phyloP scores from a whole-genome alignment of 1,139 yeast species.

The Hemisphaericaspora lyxosophila region DNA sequence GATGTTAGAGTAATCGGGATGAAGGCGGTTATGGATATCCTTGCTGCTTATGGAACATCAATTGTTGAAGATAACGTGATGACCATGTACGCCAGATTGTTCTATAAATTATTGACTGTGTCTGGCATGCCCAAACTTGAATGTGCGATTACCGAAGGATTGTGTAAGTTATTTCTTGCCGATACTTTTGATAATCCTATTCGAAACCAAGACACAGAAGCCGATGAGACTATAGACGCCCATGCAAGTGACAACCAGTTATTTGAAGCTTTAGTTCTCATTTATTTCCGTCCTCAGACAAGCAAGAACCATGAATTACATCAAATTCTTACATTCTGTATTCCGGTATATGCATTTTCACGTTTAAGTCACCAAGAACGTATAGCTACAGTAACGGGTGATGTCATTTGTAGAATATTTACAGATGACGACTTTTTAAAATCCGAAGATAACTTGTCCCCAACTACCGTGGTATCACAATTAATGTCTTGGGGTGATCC shows the following conservation, averaged over 20 bases:
- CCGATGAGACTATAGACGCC: constrained; percentile 22
- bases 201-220: constrained; percentile 13
- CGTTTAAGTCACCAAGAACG: constrained; percentile 71
- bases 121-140: constrained; percentile 65
- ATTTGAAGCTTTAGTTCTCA: constrained; percentile 67
- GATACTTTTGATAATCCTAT: constrained; percentile 49
- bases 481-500: constrained; percentile 89
- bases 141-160: constrained; percentile 81
- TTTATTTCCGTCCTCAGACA: constrained; percentile 73
- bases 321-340: constrained; percentile 83
- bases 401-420: constrained; percentile 60
- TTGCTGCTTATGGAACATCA: constrained; percentile 71
- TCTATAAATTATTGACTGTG: constrained; percentile 63
- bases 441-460: constrained; percentile 37
- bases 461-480: constrained; percentile 70
- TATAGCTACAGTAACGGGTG: constrained; percentile 64
- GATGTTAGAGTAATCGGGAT: constrained; percentile 61
- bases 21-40: constrained; percentile 72
- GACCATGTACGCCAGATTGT: constrained; percentile 68
- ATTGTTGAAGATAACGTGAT: constrained; percentile 61
- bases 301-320: constrained; percentile 63
- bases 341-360: constrained; percentile 88
- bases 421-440: constrained; percentile 28
- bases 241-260: constrained; percentile 40
- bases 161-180: constrained; percentile 78